Percentiles rank a stretch among this genome's conserved stretches.
Evolutionary conservation across 768 basidiomycete species (phyloP).

Genomic region (Amanita pallidorosea): DNA sequence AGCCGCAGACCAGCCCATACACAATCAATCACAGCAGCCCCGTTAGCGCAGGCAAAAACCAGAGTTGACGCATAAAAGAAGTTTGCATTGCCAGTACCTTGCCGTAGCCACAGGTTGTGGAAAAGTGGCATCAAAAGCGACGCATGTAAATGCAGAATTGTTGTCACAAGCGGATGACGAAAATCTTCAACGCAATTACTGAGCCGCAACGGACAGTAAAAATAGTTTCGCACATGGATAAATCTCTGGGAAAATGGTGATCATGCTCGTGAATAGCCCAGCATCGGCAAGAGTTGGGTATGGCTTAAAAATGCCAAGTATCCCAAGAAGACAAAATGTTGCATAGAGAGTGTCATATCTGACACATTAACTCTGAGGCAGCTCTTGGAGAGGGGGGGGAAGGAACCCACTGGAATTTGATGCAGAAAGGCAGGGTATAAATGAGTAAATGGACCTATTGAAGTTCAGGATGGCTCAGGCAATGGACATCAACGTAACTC

Average conservation of each 20-base stretch:
- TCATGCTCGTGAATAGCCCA: conserved; percentile 75
- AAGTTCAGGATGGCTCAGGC: neutral
- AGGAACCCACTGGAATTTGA: conserved; percentile 69
- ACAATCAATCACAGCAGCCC: conserved; percentile 73
- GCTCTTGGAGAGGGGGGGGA: neutral
- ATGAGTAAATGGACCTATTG: conserved; percentile 68
- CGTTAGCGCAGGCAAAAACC: conserved; percentile 85
- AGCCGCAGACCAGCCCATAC: conserved; percentile 76
- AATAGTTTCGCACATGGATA: conserved; percentile 54
- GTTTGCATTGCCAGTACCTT: conserved; percentile 94
- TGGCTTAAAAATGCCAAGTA: conserved; percentile 79
- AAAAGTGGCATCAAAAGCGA: conserved; percentile 83
- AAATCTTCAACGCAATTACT: conserved; percentile 42
- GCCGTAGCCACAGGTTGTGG: conserved; percentile 81
- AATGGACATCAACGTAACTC: conserved; percentile 14
- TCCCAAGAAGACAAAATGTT: conserved; percentile 60
- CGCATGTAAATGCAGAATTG: conserved; percentile 75
- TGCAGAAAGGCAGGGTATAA: conserved; percentile 75
- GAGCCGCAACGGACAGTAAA: neutral
- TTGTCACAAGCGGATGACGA: conserved; percentile 75
- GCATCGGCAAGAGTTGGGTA: conserved; percentile 89
- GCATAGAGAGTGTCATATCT: conserved; percentile 86
- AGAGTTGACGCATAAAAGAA: conserved; percentile 96
- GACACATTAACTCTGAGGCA: conserved; percentile 1
- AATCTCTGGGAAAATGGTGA: conserved; percentile 74